These are phyloP conservation scores for Xerophyta viscosa DNA, from an alignment of 106 monocot species.

Conservation along the genomic window DNA sequence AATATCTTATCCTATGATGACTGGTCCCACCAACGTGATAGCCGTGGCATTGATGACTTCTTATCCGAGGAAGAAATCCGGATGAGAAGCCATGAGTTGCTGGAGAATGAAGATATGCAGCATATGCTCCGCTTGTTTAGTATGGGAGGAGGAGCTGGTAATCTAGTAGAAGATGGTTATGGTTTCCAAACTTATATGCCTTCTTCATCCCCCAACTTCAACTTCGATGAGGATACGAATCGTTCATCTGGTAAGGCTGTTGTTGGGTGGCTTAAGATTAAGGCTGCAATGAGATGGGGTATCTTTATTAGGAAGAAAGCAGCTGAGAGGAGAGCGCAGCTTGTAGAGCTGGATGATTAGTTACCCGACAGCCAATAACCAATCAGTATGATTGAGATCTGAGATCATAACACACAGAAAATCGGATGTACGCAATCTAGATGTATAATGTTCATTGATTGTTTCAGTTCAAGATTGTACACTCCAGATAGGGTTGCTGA, in stretches of 20 bases:
- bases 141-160: slow-evolving; percentile 46
- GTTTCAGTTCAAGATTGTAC: too few relatives aligned
- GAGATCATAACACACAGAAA: too few relatives aligned
- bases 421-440: too few relatives aligned
- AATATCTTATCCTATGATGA: slow-evolving; percentile 13
- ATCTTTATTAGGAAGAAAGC: slow-evolving; percentile 95
- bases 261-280: slow-evolving; percentile 97
- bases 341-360: slow-evolving; percentile 79
- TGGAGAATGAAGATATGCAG: slow-evolving; percentile 63
- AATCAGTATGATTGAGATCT: background rate
- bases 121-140: slow-evolving; percentile 49
- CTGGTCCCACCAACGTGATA: slow-evolving; percentile 14
- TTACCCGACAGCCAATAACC: background rate
- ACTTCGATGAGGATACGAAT: slow-evolving; percentile 54
- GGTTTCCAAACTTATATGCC: slow-evolving; percentile 44
- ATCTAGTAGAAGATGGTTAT: slow-evolving; percentile 53
- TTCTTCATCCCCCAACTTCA: slow-evolving; percentile 39
- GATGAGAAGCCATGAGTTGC: slow-evolving; percentile 43
- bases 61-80: slow-evolving; percentile 48
- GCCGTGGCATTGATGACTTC: slow-evolving; percentile 17
- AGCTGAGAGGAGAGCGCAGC: slow-evolving; percentile 82
- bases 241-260: slow-evolving; percentile 81
- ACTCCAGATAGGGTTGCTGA: too few relatives aligned
- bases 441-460: too few relatives aligned
- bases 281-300: slow-evolving; percentile 99